Base-by-base conservation (phyloP, 2,329 filamentous ascomycete species). In the Dichotomopilus funicola region DNA sequence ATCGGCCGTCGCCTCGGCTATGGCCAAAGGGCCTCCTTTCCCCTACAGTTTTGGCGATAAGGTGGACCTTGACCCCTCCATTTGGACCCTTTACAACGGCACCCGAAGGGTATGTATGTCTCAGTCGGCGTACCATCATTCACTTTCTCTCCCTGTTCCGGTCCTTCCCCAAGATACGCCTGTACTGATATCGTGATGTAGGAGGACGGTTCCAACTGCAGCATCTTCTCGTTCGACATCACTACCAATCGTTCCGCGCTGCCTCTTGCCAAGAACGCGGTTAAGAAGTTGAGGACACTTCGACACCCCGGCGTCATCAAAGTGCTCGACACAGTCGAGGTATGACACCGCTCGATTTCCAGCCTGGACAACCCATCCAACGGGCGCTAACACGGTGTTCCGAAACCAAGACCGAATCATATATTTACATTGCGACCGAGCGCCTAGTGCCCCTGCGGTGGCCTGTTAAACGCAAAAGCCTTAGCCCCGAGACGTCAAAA, bases 341-440 rank as follows among this genome's bases (percentile, higher is more conserved):
- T 92, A 78, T 63, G 69, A 55, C 40, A 12, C 13, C 13, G 34
- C 36, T 41, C 44, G 60, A 48, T 27, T 27, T 27, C 19, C 19
- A 27, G 19, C 19, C 19, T 27, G 19, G 19, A 12, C 13, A 4
- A n/a, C 34, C 38, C 37, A 5, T 31, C 19, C 40, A 40, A 12
- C 37, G 9, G 11, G 27, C 9, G 38, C 37, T 40, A 49, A 54
- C 50, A 60, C 62, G 61, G 62, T 48, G 33, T 45, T 59, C 46
- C 56, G 48, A 53, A 65, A 65, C 19, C 19, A 60, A 94, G 88
- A 96, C 91, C 66, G 94, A 99, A 62, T 83, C 88, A 33, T 92
- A 94, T 68, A 94, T 99, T 60, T 96, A 97, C 70, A 91, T 99
- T 69, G 91, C 94, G 55, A 97, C 91, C 31, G 94, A 99, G 74